Base-by-base conservation (phyloP, 202 grass and related monocot species). In the Eragrostis tef region DNA sequence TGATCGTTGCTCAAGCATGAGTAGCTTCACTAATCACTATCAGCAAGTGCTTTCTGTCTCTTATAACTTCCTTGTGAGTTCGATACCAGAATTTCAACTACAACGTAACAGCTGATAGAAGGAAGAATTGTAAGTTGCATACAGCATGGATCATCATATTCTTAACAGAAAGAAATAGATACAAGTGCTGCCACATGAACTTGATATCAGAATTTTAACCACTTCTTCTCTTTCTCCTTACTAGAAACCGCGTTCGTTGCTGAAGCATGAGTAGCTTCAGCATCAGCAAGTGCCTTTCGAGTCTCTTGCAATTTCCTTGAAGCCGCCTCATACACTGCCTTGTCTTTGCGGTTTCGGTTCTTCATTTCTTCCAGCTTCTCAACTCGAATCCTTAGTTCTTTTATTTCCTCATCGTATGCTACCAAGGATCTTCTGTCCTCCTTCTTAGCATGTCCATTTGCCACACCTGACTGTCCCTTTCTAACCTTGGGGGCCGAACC, bases 181-280 rank as follows among this genome's bases (percentile, higher is more conserved):
- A 21, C 6, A 20, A 27, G 11, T 17, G 39, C 2, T 13, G 72
- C 26, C 60, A 21, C 67, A 75, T 11, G 31, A 75, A 70, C 21
- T 9, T 52, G 78, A n/a, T 7, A 57, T 97, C 84, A 98, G 73
- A 98, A 98, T 85, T 98, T 98, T 42, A 98, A 76, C 95, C 95
- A 98, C 70, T 88, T 98, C 68, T 98, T 98, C 86, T 94, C 92
- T 77, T 91, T 94, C 60, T 98, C 95, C 75, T 94, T 98, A 16
- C 79, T 93, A 41, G 78, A 16, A 70, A 98, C 87, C 0, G 90
- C 92, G 41, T 43, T 93, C 14, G 75, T 91, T 46, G 81, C 95
- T 15, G 88, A 90, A 44, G 86, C 82, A 46, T 90, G 92, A 20
- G 89, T 88, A 34, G 86, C 82, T 83, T 98, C 92, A 16, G 90